These are phyloP conservation scores for Neonectria punicea DNA, from an alignment of 2,329 filamentous ascomycete genomes.

Conservation along the genomic window DNA sequence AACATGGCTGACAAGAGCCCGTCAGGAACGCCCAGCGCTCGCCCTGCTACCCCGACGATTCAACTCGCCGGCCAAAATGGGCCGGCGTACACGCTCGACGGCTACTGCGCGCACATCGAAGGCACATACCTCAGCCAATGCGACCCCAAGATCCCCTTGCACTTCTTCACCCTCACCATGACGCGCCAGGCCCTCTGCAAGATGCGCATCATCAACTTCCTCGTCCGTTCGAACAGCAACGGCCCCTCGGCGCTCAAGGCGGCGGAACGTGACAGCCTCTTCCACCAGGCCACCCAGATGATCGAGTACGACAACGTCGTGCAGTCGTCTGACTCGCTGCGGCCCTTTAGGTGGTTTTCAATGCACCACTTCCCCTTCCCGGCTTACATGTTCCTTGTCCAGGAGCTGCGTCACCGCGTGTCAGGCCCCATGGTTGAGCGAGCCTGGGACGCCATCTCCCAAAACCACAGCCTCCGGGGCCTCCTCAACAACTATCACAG, in stretches of 20 bases:
- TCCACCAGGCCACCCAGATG: constrained; percentile 66
- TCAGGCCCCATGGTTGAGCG: constrained; percentile 67
- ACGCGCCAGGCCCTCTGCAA: constrained; percentile 66
- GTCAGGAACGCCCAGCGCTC: constrained; percentile 35
- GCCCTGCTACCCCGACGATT: constrained; percentile 49
- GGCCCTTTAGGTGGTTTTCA: constrained; percentile 68
- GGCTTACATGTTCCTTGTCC: constrained; percentile 69
- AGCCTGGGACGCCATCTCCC: constrained; percentile 66
- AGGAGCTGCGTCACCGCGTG: constrained; percentile 63
- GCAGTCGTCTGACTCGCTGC: constrained; percentile 61
- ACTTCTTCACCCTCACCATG: constrained; percentile 69
- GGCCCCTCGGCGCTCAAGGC: constrained; percentile 53
- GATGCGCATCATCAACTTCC: constrained; percentile 64
- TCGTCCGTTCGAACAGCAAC: constrained; percentile 59
- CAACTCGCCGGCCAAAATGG: constrained; percentile 62
- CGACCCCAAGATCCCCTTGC: constrained; percentile 67
- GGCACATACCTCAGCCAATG: constrained; percentile 65
- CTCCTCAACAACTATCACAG: constrained; percentile 61
- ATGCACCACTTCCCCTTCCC: constrained; percentile 69
- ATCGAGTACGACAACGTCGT: constrained; percentile 69
- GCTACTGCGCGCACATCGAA: constrained; percentile 66
- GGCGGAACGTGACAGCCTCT: constrained; percentile 62
- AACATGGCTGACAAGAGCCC: constrained; percentile 43
- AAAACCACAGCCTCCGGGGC: constrained; percentile 64
- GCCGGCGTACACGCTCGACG: constrained; percentile 61